Conservation (phyloP, 441 rosid genomes). For the Dalechampia spathulata region DNA sequence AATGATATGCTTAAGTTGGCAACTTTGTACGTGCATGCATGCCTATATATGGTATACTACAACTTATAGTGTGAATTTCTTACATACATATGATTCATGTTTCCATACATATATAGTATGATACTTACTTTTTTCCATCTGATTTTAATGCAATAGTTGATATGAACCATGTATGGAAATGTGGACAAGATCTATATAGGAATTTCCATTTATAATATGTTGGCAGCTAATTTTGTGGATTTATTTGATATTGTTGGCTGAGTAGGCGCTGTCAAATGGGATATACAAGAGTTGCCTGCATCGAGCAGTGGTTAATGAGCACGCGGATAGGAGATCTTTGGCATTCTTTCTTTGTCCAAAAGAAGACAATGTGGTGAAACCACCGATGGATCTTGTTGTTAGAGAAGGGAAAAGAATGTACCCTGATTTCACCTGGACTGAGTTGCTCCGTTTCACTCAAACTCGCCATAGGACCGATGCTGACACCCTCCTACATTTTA, state of each 20-base stretch:
- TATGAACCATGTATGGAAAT: too few relatives aligned
- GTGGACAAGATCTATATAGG: too few relatives aligned
- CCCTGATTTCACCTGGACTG: conserved; percentile 92
- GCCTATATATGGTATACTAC: not conserved
- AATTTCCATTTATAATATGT: too few relatives aligned
- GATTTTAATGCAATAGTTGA: too few relatives aligned
- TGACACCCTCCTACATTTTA: too few relatives aligned
- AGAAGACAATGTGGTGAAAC: conserved; percentile 51
- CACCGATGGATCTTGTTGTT: conserved; percentile 55
- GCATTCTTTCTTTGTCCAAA: conserved; percentile 74
- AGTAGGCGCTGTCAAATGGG: conserved; percentile 80
- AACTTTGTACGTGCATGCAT: not conserved
- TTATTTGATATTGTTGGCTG: too few relatives aligned
- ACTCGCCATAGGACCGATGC: too few relatives aligned
- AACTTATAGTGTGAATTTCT: too few relatives aligned
- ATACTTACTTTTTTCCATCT: too few relatives aligned
- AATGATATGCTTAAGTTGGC: not conserved
- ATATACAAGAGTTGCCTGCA: conserved; percentile 87
- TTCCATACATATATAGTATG: too few relatives aligned
- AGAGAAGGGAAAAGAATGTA: conserved; percentile 37
- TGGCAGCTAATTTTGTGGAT: not conserved
- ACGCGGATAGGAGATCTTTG: conserved; percentile 65
- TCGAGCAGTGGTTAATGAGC: conserved; percentile 76
- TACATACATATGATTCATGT: too few relatives aligned
- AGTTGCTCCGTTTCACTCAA: too few relatives aligned